phyloP scores from a whole-genome alignment of 73 alveolate species.

The Stentor coeruleus region DNA sequence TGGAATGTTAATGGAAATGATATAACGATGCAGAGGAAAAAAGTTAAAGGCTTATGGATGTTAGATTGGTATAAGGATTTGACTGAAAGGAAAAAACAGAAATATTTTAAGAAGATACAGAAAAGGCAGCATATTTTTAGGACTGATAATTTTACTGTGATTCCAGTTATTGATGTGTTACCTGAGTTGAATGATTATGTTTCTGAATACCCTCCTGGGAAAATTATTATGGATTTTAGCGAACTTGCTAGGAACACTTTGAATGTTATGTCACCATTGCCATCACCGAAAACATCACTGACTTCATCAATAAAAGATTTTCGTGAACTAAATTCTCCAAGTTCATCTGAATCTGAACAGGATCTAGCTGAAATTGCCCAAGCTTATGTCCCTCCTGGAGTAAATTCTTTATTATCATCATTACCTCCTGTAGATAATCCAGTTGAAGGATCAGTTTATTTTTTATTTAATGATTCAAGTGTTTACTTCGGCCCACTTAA shows the following conservation, averaged over 20 bases:
- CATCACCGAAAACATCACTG: not conserved
- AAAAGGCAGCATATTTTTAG: not conserved
- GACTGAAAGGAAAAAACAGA: not conserved
- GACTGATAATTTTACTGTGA: not conserved
- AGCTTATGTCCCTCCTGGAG: not conserved
- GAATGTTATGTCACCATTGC: not conserved
- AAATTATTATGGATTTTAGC: not conserved
- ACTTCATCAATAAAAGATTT: not conserved
- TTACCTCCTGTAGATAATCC: not conserved
- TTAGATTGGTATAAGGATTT: not conserved
- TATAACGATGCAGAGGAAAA: not conserved
- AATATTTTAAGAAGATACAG: not conserved
- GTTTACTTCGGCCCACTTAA: slow-evolving; percentile 3
- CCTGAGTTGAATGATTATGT: not conserved
- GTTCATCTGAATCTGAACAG: not conserved
- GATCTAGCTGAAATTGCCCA: not conserved
- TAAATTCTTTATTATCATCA: not conserved
- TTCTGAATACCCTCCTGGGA: not conserved
- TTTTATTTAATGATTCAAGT: not conserved
- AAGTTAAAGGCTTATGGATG: not conserved
- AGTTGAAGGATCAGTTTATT: not conserved
- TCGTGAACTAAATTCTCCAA: not conserved
- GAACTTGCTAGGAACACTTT: not conserved
- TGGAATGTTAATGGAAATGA: not conserved
- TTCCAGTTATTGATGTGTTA: not conserved